Evolutionary conservation across 1,139 yeast genomes (phyloP), one percentile per base, ranked within the genome.

Genomic region (Trichomonascaceae sp.): DNA sequence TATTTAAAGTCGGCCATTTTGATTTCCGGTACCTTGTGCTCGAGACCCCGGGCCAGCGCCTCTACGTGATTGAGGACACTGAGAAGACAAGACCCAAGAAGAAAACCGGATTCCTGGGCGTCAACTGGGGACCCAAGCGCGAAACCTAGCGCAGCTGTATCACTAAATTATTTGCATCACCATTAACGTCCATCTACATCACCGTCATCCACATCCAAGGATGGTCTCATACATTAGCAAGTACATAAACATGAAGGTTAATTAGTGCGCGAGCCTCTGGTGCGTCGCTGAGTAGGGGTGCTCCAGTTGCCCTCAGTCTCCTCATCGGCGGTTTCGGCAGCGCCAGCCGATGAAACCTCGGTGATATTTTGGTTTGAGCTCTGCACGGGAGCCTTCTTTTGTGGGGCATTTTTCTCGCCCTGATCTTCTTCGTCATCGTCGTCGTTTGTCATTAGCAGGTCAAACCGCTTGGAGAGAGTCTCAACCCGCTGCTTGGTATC

Each of bases 11-110:
- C 2, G 74, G 81, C 62, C 69, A 73, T 43, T 78, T 85, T 23
- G 80, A 79, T 37, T 78, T 80, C 53, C 64, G 79, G 5, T 78
- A 77, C 51, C 65, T 85, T 40, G 79, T 80, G 20, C 61, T 85
- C 41, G 95, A 82, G 49, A 76, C 80, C 11, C 76, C 80, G 2
- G 84, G 81, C 5, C 65, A 69, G 35, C 69, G 89, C 43, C 67
- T 74, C 42, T 84, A 77, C 52, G 57, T 85, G 17, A 69, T 84
- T 38, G 84, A 79, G 48, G 67, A 68, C 37, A 64, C 61, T 51
- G 63, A 52, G 42, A 50, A 39, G 34, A 59, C 57, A 34, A 48
- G 47, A 33, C 55, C 56, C 16, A 26, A 26, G 8, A 57, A 46
- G 34, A 48, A 53, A 15, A 52, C 62, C 4, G 87, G 89, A 1